Base-by-base conservation (phyloP, 441 rosid genomes). In the Daphne laureola region DNA sequence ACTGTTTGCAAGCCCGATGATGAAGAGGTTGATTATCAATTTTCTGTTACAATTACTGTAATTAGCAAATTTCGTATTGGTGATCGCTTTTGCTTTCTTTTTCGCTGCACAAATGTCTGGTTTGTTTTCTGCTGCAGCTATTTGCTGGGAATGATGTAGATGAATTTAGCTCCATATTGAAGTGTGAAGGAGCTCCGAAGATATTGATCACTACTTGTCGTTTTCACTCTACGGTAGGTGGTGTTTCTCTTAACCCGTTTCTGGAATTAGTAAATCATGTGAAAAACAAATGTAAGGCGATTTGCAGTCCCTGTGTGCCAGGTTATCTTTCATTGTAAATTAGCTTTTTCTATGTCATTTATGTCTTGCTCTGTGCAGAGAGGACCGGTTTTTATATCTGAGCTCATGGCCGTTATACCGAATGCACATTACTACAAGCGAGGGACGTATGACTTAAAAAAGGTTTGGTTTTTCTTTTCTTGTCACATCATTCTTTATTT, bases 401-500 rank as follows among this genome's bases (percentile, higher is more conserved):
- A 93, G 59, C 63, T 93, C 40, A 82, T 84, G 18, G 66, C 86
- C 0, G 90, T 89, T 55, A 86, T 92, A 8, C 97, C 98, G 1
- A 89, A 89, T 74, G 78, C 92, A 44, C 73, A 78, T 46, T 89
- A 84, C 67, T 69, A 48, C 41, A 84, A 80, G 69, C 75, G 98
- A 73, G 97, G 97, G 71, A 84, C 97, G 1, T 87, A 86, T 60
- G 88, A 86, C 77, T 65, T 93, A 67, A 93, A 93, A 66, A 82
- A 89, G 94, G 98, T 31, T 31, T 88, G 51, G 9, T 43, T 48
- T 27, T 43, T 4, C 43, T 7, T 31, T 55, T 42, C 43, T 55
- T n/a, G 0, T 54, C 40, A 8, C 47, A 47, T 36, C 59, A 27
- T 45, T 60, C 8, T 43, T 17, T 23, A 41, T 14, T 36, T 0